Base-by-base conservation (phyloP, 164 flowering plant genomes). In the Akebia trifoliata region DNA sequence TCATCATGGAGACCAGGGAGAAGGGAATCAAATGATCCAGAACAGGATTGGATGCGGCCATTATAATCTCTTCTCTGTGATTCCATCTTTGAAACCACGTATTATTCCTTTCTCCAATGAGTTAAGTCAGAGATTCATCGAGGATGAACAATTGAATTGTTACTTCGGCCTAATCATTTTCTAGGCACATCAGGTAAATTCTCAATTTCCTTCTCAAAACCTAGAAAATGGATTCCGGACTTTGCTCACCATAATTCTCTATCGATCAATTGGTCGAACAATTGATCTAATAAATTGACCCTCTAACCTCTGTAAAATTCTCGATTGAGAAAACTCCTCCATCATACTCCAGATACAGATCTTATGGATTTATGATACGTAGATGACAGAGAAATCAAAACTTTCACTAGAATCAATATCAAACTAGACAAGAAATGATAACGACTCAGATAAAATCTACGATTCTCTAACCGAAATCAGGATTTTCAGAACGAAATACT, bases 1-100 rank as follows among this genome's bases (percentile, higher is more conserved):
- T 82, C 87, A 55, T 82, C 82, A 50, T 71, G 59, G 5, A 82
- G 76, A 51, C 81, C 82, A 8, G 82, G 84, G 54, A 82, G 69
- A 64, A 82, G 79, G 48, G 79, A 75, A 69, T 76, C 83, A 69
- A 34, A 69, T 60, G 75, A 64, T 56, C 66, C 61, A 32, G 44
- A 45, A 51, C 29, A 32, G 28, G 32, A 22, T 20, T 53, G 49
- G 21, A n/a, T 10, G 18, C 60, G 65, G 59, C 73, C 81, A 73
- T 72, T 80, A 73, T 67, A 50, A 57, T 61, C 77, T 68, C 67
- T 75, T 58, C 59, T 68, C 57, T 26, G 15, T 1, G 10, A 49
- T 53, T 39, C 50, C 70, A 60, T 61, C 26, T 66, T 57, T 6
- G 22, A 36, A 46, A 34, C 14, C 37, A 18, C n/a, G 45, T 8